These are phyloP conservation scores for Biscogniauxia sp. DNA, from an alignment of 2,329 filamentous ascomycete species.

Conservation along the genomic window DNA sequence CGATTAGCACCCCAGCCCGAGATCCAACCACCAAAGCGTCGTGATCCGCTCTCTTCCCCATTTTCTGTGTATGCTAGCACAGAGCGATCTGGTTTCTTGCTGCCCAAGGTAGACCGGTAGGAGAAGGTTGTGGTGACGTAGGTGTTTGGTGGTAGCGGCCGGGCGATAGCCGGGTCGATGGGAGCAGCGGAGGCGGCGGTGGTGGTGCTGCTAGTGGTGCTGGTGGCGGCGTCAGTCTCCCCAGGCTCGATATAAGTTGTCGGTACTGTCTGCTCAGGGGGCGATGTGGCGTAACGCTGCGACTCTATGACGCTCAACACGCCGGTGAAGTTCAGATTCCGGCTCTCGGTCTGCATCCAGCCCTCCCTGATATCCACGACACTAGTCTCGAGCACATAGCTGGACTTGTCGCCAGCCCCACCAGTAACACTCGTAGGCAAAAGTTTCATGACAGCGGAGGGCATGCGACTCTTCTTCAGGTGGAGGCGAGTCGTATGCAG, in stretches of 20 bases:
- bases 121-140: slow-evolving; percentile 72
- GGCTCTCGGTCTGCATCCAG: slow-evolving; percentile 79
- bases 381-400: slow-evolving; percentile 77
- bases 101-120: slow-evolving; percentile 69
- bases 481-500: slow-evolving; percentile 78
- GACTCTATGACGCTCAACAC: slow-evolving; percentile 76
- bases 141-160: slow-evolving; percentile 42
- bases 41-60: slow-evolving; percentile 33
- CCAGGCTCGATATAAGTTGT: slow-evolving; percentile 18
- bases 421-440: slow-evolving; percentile 69
- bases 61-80: slow-evolving; percentile 40
- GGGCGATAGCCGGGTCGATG: slow-evolving; percentile 5
- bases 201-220: no score
- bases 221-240: slow-evolving; percentile 1
- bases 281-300: slow-evolving; percentile 59
- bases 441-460: slow-evolving; percentile 70
- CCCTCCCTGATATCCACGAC: slow-evolving; percentile 76
- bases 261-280: slow-evolving; percentile 35
- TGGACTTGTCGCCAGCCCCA: slow-evolving; percentile 66
- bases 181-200: slow-evolving; percentile 27
- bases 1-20: slow-evolving; percentile 61
- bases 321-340: slow-evolving; percentile 79
- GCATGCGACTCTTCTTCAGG: slow-evolving; percentile 77
- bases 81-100: slow-evolving; percentile 58
- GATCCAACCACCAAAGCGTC: slow-evolving; percentile 44